A percentile compares a stretch with the other conserved stretches of the same genome.
Evolutionary conservation across 345 rosid species (phyloP).

Genomic region (Aquilaria malaccensis): DNA sequence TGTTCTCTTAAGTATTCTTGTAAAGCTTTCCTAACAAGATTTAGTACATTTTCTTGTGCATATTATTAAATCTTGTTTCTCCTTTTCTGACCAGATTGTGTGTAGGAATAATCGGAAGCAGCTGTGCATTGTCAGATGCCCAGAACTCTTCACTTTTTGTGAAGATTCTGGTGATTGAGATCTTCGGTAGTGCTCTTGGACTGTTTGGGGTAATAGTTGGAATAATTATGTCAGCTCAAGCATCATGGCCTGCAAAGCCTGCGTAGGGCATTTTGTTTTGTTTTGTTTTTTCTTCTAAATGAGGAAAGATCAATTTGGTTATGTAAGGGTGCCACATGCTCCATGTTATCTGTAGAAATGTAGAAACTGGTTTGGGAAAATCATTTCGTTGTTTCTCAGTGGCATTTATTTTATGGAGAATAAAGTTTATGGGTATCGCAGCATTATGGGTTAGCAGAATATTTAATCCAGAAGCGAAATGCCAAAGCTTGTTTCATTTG

Average conservation of each 20-base stretch:
- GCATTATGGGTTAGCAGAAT: not conserved
- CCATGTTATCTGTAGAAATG: not conserved
- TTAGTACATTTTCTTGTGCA: not conserved
- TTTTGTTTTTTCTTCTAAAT: not conserved
- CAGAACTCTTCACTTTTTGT: conserved; percentile 93
- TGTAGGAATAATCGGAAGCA: conserved; percentile 92
- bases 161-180: conserved; percentile 92
- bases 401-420: not conserved
- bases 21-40: not conserved
- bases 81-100: conserved; percentile 45
- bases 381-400: not conserved
- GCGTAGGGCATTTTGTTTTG: conserved; percentile 7
- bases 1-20: not conserved
- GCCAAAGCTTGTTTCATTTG: not conserved
- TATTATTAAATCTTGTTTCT: not conserved
- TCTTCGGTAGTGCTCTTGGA: conserved; percentile 91
- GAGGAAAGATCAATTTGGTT: conserved; percentile 4
- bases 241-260: conserved; percentile 70
- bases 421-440: not conserved
- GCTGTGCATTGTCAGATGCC: conserved; percentile 93
- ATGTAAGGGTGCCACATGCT: not conserved
- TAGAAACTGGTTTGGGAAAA: not conserved
- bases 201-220: conserved; percentile 92
- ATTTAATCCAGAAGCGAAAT: not conserved
- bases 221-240: conserved; percentile 95